Percentiles rank a stretch among this genome's conserved stretches.
Conservation (phyloP, 495 filamentous ascomycete genomes). For the Zalerion maritima region DNA sequence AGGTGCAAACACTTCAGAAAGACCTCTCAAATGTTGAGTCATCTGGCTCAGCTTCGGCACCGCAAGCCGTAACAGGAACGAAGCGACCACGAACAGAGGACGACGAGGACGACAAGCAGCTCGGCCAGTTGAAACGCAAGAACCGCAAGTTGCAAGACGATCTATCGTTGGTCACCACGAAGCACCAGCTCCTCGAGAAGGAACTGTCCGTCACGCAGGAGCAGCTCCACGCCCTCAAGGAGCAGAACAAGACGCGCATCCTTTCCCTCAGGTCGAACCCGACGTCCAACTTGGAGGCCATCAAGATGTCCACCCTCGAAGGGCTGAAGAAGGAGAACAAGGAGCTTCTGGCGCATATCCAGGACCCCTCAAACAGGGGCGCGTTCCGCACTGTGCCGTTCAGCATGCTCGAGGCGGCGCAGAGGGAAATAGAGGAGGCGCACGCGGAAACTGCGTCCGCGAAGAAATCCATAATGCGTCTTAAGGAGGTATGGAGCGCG, state of each 20-base stretch:
- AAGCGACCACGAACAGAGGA: constrained; percentile 40
- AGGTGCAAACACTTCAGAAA: constrained; percentile 56
- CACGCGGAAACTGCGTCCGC: constrained; percentile 59
- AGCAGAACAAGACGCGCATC: constrained; percentile 64
- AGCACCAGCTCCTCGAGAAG: constrained; percentile 49
- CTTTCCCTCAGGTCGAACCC: constrained; percentile 83
- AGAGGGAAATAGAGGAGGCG: constrained; percentile 57
- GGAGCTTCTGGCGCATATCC: constrained; percentile 65
- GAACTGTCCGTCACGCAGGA: constrained; percentile 58
- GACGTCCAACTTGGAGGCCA: constrained; percentile 62
- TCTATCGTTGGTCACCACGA: constrained; percentile 50
- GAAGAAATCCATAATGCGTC: constrained; percentile 69
- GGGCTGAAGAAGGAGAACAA: constrained; percentile 72
- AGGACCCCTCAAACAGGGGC: constrained; percentile 24
- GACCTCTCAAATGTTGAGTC: constrained; percentile 54
- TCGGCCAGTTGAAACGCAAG: constrained; percentile 72
- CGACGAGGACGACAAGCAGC: constrained; percentile 54
- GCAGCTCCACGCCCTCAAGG: constrained; percentile 56
- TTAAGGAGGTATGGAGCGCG: constrained; percentile 77
- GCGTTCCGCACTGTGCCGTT: constrained; percentile 46
- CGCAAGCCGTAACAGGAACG: constrained; percentile 25
- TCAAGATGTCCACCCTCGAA: constrained; percentile 64
- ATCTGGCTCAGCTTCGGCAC: constrained; percentile 10
- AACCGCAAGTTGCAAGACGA: constrained; percentile 74
- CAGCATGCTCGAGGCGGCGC: constrained; percentile 58